Evolutionary conservation across 2,329 filamentous ascomycete species (phyloP).

Genomic region (Verticillium isaacii): DNA sequence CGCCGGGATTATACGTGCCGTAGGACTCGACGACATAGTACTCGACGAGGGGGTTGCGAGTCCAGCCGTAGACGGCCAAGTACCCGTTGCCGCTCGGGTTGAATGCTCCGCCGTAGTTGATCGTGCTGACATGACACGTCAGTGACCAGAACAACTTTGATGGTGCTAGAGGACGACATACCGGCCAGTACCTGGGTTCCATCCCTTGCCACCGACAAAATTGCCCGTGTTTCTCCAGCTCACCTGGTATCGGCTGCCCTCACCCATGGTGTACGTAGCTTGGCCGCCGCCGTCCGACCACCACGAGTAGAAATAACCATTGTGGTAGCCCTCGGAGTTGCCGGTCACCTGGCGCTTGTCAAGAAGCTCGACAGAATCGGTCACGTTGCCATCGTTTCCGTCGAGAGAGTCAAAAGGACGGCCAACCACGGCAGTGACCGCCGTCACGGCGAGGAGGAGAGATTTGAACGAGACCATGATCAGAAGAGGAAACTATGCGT

Average conservation of each 20-base stretch:
- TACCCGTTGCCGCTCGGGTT: conserved; percentile 43
- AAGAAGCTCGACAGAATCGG: conserved; percentile 19
- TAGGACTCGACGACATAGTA: conserved; percentile 53
- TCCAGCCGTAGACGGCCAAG: conserved; percentile 53
- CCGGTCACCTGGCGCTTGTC: conserved; percentile 31
- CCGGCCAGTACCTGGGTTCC: conserved; percentile 33
- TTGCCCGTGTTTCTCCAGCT: conserved; percentile 43
- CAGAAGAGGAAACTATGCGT: background rate
- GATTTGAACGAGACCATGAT: conserved; percentile 1
- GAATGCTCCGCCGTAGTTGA: conserved; percentile 44
- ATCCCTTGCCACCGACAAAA: conserved; percentile 46
- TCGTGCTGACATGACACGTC: conserved; percentile 26
- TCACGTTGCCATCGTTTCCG: conserved; percentile 17
- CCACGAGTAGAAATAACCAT: conserved; percentile 57
- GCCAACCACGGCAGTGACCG: conserved; percentile 17
- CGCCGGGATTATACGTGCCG: conserved; percentile 13
- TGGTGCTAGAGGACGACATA: conserved; percentile 12
- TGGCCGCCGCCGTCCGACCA: conserved; percentile 50
- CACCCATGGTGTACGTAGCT: conserved; percentile 51
- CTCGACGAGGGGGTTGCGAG: conserved; percentile 46
- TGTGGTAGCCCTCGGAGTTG: conserved; percentile 44
- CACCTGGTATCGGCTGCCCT: conserved; percentile 43
- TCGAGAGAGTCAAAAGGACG: conserved; percentile 23
- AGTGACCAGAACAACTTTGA: background rate
- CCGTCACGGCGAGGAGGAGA: conserved; percentile 3